Base-by-base conservation (phyloP, 1,284 basidiomycete genomes). In the Wolfiporia cocos region DNA sequence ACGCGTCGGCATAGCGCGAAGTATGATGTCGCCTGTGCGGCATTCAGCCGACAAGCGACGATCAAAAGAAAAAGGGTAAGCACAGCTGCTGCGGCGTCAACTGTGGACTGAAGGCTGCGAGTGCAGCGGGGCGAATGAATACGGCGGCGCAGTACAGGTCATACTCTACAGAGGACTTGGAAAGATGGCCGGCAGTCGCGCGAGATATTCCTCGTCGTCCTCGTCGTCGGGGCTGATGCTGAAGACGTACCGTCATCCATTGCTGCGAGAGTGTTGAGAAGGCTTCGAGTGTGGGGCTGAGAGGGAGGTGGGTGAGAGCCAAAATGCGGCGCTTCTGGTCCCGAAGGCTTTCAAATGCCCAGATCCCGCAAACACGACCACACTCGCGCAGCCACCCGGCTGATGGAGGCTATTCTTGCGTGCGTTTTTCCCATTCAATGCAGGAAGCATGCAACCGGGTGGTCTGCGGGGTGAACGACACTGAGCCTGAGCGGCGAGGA, bases 231-330 rank as follows among this genome's bases (percentile, higher is more conserved):
- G 59, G 78, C 67, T 73, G 75, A 79, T 80, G 80, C 70, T 81
- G 81, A 74, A 63, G 68, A 83, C 81, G 81, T 84, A 84, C 81
- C 81, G 76, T 84, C 81, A 79, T 84, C 81, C 81, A 84, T 83
- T 65, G 62, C 68, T 73, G 69, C 51, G 26, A 39, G 23, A n/a
- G 37, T 42, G 49, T 42, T 50, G 50, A 28, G 26, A 47, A 15
- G 28, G 48, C 26, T 21, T 46, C 24, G 24, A 42, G 35, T 37
- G 20, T 35, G 24, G 42, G 42, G 15, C 39, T 28, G 36, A 43
- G 47, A 37, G 49, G 41, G 39, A 38, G 47, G 43, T 51, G 50
- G 44, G 41, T 50, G 48, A 50, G 49, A 46, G 42, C 46, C 42
- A 34, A 33, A 24, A 17, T 33, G 35, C 26, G 23, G 29, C 36